A percentile compares a stretch with the other conserved stretches of the same genome.
Conservation (phyloP, 1,284 basidiomycete genomes). For the Stygiomarasmius scandens region DNA sequence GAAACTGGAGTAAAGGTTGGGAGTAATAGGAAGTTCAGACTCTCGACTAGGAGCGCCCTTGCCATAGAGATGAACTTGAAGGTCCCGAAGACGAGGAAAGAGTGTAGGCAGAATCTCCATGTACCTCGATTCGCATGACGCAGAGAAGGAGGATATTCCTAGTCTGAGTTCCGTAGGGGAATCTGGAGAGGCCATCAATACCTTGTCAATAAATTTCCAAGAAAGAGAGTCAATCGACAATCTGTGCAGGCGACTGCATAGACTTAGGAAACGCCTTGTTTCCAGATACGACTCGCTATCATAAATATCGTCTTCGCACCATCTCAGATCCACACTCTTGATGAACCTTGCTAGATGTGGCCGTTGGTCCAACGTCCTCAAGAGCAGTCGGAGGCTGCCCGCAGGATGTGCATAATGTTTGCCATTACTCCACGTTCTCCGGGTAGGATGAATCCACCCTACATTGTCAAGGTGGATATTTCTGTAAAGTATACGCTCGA, state of each 20-base stretch:
- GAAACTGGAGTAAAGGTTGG: not conserved
- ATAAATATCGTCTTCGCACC: conserved; percentile 6
- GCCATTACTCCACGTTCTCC: conserved; percentile 3
- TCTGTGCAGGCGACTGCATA: conserved; percentile 13
- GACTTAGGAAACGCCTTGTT: conserved; percentile 1
- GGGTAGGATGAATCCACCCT: conserved; percentile 13
- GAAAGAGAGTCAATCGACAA: conserved; percentile 11
- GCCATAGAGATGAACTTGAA: conserved; percentile 1
- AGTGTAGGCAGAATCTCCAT: not conserved
- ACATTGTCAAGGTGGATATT: conserved; percentile 18
- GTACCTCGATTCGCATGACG: not conserved
- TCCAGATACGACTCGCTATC: not conserved
- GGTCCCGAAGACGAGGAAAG: conserved; percentile 3
- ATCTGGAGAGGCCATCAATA: not conserved
- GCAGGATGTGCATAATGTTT: conserved; percentile 19
- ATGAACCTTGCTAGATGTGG: conserved; percentile 15
- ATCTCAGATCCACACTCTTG: conserved; percentile 14
- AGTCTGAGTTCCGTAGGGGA: not conserved
- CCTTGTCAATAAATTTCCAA: conserved; percentile 7
- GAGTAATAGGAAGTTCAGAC: not conserved
- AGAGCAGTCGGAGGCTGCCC: conserved; percentile 15
- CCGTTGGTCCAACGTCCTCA: conserved; percentile 16
- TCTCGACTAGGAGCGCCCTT: not conserved
- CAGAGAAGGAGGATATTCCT: not conserved
- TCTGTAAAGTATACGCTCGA: conserved; percentile 17